Percentiles rank a stretch among this genome's conserved stretches.
These are phyloP conservation scores for Cyclaneusma minus DNA, from an alignment of 2,329 filamentous ascomycete genomes.

Conservation along the genomic window DNA sequence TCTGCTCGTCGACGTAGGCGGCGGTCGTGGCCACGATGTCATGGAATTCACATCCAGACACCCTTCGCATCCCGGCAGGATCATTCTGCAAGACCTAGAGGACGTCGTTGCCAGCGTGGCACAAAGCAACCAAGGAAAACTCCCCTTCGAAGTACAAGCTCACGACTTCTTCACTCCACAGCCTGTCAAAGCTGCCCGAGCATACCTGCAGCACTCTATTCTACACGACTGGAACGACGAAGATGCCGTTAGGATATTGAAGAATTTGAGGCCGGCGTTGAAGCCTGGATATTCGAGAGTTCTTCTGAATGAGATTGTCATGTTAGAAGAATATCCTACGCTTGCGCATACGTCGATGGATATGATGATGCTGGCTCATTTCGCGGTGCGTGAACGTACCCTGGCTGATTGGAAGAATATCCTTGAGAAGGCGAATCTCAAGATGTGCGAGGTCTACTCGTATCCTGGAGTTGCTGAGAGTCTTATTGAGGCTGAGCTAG, in stretches of 20 bases:
- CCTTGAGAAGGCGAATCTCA: slow-evolving; percentile 8
- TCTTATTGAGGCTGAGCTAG: slow-evolving; percentile 6
- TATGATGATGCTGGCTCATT: slow-evolving; percentile 12
- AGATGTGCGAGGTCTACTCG: slow-evolving; percentile 7
- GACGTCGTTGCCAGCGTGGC: too few species aligned
- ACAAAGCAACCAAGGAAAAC: too few species aligned
- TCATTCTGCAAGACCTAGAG: slow-evolving; percentile 1
- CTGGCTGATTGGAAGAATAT: slow-evolving; percentile 9
- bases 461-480: slow-evolving; percentile 3
- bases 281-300: slow-evolving; percentile 19
- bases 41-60: not conserved
- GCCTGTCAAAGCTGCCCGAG: slow-evolving; percentile 22
- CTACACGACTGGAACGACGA: slow-evolving; percentile 17
- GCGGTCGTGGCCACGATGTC: slow-evolving; percentile 9
- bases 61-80: not conserved
- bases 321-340: slow-evolving; percentile 13
- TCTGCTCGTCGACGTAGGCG: slow-evolving; percentile 13
- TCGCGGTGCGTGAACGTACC: slow-evolving; percentile 11
- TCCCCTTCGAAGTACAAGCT: too few species aligned
- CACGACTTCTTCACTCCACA: slow-evolving; percentile 25
- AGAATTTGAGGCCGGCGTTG: slow-evolving; percentile 12
- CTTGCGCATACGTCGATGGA: slow-evolving; percentile 15
- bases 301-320: slow-evolving; percentile 19
- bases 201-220: slow-evolving; percentile 14
- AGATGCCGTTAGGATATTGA: slow-evolving; percentile 4